A percentile compares a stretch with the other conserved stretches of the same genome.
Conservation (phyloP, 2,329 filamentous ascomycete genomes). For the Penicillium aurantiogriseum region DNA sequence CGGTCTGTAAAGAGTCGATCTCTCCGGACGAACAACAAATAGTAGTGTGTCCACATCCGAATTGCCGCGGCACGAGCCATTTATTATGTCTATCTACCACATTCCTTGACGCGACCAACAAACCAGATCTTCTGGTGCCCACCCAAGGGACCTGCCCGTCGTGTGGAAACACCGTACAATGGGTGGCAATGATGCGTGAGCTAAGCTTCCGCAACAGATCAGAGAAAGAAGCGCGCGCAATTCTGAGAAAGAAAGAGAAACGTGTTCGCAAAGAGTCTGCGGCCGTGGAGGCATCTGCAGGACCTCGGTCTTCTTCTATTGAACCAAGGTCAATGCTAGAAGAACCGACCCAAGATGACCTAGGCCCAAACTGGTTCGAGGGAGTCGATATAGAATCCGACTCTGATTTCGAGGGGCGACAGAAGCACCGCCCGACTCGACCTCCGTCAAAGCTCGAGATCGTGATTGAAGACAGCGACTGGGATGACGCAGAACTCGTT, state of each 20-base stretch:
- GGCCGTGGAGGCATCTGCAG: neutral
- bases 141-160: slow-evolving; percentile 67
- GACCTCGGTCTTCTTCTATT: slow-evolving; percentile 1
- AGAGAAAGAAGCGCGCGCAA: slow-evolving; percentile 62
- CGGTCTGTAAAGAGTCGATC: slow-evolving; percentile 49
- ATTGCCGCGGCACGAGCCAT: slow-evolving; percentile 54
- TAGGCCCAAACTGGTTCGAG: slow-evolving; percentile 38
- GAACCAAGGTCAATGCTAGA: slow-evolving; percentile 14
- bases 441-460: slow-evolving; percentile 33
- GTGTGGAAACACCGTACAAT: slow-evolving; percentile 63
- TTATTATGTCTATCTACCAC: slow-evolving; percentile 54
- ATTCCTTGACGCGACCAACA: slow-evolving; percentile 49
- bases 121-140: slow-evolving; percentile 58
- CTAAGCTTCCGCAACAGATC: slow-evolving; percentile 72
- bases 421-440: slow-evolving; percentile 10
- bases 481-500: slow-evolving; percentile 48
- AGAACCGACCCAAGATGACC: slow-evolving; percentile 23
- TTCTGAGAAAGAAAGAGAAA: slow-evolving; percentile 60
- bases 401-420: slow-evolving; percentile 19
- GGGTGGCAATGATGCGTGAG: slow-evolving; percentile 80
- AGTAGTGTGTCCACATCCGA: slow-evolving; percentile 52
- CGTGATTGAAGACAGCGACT: slow-evolving; percentile 58
- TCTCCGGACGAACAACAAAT: slow-evolving; percentile 42
- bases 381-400: slow-evolving; percentile 29
- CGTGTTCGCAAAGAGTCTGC: slow-evolving; percentile 28